A percentile compares a stretch with the other conserved stretches of the same genome.
These are phyloP conservation scores for Salmacisia buchloeana DNA, from an alignment of 1,284 basidiomycete species.

Conservation along the genomic window DNA sequence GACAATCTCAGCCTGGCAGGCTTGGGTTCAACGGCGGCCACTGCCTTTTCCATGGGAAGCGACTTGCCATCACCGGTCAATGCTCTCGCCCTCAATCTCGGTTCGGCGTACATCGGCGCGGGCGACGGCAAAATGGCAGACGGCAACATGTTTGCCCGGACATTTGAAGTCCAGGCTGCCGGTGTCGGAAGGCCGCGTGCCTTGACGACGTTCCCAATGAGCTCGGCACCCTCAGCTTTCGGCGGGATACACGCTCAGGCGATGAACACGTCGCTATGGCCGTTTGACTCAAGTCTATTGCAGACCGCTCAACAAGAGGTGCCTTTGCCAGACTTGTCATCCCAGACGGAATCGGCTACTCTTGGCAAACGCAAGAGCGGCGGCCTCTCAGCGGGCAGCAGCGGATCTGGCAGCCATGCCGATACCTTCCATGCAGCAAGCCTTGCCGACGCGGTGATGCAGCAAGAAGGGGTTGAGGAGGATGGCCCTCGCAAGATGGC, in stretches of 20 bases:
- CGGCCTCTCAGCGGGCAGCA: too few relatives aligned
- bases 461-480: neutral
- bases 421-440: neutral
- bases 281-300: neutral
- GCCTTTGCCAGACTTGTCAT: neutral
- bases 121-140: neutral
- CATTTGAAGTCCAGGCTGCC: neutral
- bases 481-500: neutral
- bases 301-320: too few relatives aligned
- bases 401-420: neutral
- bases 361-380: neutral
- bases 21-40: neutral
- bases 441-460: neutral
- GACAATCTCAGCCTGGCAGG: too few relatives aligned
- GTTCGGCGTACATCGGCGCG: conserved; percentile 1
- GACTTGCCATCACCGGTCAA: neutral
- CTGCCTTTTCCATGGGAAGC: neutral
- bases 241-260: too few relatives aligned
- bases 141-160: neutral
- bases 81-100: neutral
- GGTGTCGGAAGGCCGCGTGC: neutral
- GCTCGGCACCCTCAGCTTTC: neutral
- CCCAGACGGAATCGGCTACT: neutral
- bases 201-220: neutral
- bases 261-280: neutral